Evolutionary conservation across 2,329 filamentous ascomycete species (phyloP), one percentile per base, ranked within the genome.

Genomic region (Cryphonectria parasitica): DNA sequence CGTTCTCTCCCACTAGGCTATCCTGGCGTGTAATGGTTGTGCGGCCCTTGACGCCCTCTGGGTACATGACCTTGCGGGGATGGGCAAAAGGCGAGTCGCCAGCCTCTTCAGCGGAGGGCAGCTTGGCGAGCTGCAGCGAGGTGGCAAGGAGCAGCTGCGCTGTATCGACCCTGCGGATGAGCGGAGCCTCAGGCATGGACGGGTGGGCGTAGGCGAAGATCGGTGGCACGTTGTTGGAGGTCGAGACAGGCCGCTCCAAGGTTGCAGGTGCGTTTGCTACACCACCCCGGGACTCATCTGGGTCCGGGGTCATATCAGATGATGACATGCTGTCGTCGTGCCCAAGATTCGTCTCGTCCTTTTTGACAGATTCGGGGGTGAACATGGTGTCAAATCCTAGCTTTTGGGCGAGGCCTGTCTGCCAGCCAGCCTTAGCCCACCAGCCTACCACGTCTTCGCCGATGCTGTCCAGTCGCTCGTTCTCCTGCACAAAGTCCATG

Each of bases 381-480:
- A 96, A 84, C 4, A 95, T 87, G 61, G 91, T 85, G 65, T 88
- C 83, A 67, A 97, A 82, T 1, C 90, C 88, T 10, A 98, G 85
- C 80, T 97, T 98, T 66, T 92, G 89, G 0, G 88, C 89, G 3
- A 98, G 84, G 0, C 93, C 92, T 3, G 88, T 85, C 80, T 98
- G 95, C 96, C 96, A 99, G 68, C 90, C 90, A 0, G 95, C 90
- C 79, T 98, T 98, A 45, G 95, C 93, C 94, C 95, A 97, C 92
- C 93, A 97, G 8, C 95, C 94, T 22, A 98, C 85, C 7, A 98
- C 89, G 77, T 98, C 95, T 79, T 98, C 95, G 43, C 92, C 92
- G 64, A 99, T 90, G 69, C 91, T 97, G 76, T 97, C 93, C 73
- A 99, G 89, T 15, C 88, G 90, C 41, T 95, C 91, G 76, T 98